Evolutionary conservation across 768 basidiomycete species (phyloP), one percentile per base, ranked within the genome.

Genomic region (Hysterangium stoloniferum): DNA sequence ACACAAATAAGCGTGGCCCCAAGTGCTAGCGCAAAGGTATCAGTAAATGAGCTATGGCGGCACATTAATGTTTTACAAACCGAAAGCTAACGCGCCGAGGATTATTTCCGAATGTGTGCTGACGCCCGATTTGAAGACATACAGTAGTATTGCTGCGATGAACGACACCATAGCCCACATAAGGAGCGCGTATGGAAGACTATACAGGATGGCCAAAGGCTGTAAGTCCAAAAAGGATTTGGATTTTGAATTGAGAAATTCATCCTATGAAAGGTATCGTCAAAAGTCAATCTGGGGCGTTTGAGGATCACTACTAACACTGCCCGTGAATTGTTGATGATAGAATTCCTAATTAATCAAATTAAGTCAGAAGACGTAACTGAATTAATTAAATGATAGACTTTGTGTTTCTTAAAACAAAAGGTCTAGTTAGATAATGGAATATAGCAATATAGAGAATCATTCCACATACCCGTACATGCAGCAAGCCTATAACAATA

Each of bases 401-500:
- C 41, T 25, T 31, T 29, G 28, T 45, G 44, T 45, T 45, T 45
- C 44, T 45, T 11, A n/a, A 17, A 9, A 15, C n/a, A n/a, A n/a
- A n/a, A n/a, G n/a, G n/a, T 3, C 22, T 45, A 1, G 33, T 12
- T 45, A 31, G 2, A 33, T 9, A 44, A 25, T 20, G 25, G 6
- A n/a, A 28, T 22, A n/a, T 9, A 9, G 33, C 13, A 15, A 17
- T 12, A 17, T 31, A n/a, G n/a, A n/a, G n/a, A 45, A 45, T 32
- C 3, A 2, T 15, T 7, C 19, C 31, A 45, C 44, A 31, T n/a
- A 45, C 44, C 27, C 44, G 44, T 15, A 45, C 44, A 33, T 29
- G 44, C n/a, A 45, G 5, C 19, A 45, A 45, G 12, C 44, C 44
- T 7, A 45, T 45, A 8, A 45, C 44, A 45, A 45, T 45, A 12